Base-by-base conservation (phyloP, 2,329 filamentous ascomycete species). In the Penicillium sp. region DNA sequence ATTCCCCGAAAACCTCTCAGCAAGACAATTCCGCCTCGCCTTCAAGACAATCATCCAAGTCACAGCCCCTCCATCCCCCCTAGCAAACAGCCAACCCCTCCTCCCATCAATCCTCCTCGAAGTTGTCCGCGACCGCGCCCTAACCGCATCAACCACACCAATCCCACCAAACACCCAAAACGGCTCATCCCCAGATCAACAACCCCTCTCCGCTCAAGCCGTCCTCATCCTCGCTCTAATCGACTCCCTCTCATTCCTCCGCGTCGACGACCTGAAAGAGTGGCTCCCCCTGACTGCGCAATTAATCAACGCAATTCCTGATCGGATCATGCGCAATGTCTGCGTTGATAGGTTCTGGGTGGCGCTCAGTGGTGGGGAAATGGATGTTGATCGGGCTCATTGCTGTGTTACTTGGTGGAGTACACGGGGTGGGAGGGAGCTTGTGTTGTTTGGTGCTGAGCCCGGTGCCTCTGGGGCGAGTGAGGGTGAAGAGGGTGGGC, bases 371-470 rank as follows among this genome's bases (percentile, higher is more conserved):
- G 88, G 85, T 68, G 92, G 92, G 3, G 92, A 96, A 79, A 90
- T 97, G 87, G 93, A 97, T 76, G 89, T 96, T 26, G 91, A 96
- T 73, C 85, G 92, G 62, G 89, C 91, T 7, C 87, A 89, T 44
- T 84, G 91, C 35, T 92, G 90, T 53, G 90, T 96, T 19, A 86
- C 87, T 2, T 97, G 93, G 93, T 97, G 93, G 93, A 91, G 88
- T 78, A 79, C 86, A 75, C 75, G 85, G 61, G 86, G 87, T 4
- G 87, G 87, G 0, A 79, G 85, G 53, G 86, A 88, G 61, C 76
- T 81, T 68, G 80, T 88, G 5, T 66, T 88, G 1, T 84, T 79
- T 72, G 85, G 81, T 0, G 66, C 68, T 5, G 73, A 74, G 33
- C 42, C 65, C 51, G 42, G 55, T 1, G 56, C 33, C 17, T 45